Base-by-base conservation (phyloP, 2,329 filamentous ascomycete species). In the Aureobasidium subglaciale region DNA sequence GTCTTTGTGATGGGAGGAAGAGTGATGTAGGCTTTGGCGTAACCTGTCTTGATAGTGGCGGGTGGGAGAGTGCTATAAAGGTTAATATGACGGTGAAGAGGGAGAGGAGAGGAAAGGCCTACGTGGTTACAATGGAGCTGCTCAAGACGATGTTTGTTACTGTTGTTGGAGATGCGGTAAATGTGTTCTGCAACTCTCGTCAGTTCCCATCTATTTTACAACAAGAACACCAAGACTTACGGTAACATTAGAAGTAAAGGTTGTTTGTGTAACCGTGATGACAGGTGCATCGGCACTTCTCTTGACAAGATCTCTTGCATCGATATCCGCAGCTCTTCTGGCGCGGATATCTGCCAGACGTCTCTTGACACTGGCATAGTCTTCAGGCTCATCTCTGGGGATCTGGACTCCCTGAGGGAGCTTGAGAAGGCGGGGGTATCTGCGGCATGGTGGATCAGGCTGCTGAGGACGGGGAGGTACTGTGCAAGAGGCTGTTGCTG, bases 401-500 rank as follows among this genome's bases (percentile, higher is more conserved):
- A 56, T 49, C 20, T 43, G n/a, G 20, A 62, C 20, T 10, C 59
- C 60, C 9, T 43, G 7, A 11, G 60, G 60, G 20, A 61, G 48
- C 5, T 45, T 65, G 13, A 71, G 56, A 3, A 62, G 56, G 29
- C 68, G 71, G 3, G 71, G 71, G 2, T 63, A 66, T 61, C 70
- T 69, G 9, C 55, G 62, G 56, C 64, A 67, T 15, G 64, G 63
- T 58, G 71, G 71, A 56, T 73, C 71, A 27, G 58, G 63, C 27
- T 60, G 59, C 13, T 63, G 60, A 13, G 62, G 65, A 18, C 61
- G 66, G 5, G 68, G 63, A 2, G 67, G 64, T 16, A 67, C 62
- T 8, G 67, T 72, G 64, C 72, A 75, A 6, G 64, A 67, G 13
- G 70, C 68, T 4, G 68, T 69, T 2, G 64, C 63, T 0, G 71